phyloP scores from a whole-genome alignment of 1,284 basidiomycete species.

The Cryptococcus sp. region DNA sequence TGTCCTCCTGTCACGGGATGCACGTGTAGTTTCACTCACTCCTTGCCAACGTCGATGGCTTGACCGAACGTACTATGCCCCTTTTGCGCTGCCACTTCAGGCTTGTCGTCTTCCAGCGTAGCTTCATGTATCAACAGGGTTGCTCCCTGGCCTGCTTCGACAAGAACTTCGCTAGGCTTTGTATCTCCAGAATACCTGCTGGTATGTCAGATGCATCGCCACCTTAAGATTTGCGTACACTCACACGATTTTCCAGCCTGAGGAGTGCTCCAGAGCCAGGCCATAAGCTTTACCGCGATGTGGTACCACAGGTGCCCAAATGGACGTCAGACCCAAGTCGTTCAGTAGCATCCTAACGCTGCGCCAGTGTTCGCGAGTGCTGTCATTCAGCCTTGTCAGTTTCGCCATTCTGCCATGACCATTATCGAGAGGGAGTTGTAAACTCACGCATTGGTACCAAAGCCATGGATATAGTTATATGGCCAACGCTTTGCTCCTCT shows the following conservation, averaged over 20 bases:
- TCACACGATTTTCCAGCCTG: slow-evolving; percentile 80
- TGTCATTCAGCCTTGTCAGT: neutral
- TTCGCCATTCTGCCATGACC: neutral
- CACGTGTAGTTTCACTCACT: slow-evolving; percentile 54
- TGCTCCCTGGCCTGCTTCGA: slow-evolving; percentile 66
- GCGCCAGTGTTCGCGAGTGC: slow-evolving; percentile 7
- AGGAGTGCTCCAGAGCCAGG: slow-evolving; percentile 64
- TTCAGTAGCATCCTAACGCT: slow-evolving; percentile 9
- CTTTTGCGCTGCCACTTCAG: slow-evolving; percentile 70
- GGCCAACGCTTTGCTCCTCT: slow-evolving; percentile 28
- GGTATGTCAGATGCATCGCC: neutral
- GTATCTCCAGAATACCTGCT: slow-evolving; percentile 79
- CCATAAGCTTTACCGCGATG: slow-evolving; percentile 75
- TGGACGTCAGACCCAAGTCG: slow-evolving; percentile 39
- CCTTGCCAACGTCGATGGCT: slow-evolving; percentile 73
- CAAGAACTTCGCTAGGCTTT: slow-evolving; percentile 69
- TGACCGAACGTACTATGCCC: slow-evolving; percentile 88
- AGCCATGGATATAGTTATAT: slow-evolving; percentile 15
- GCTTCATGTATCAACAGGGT: slow-evolving; percentile 93
- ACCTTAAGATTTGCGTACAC: slow-evolving; percentile 54
- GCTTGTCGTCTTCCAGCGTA: slow-evolving; percentile 77
- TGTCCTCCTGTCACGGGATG: neutral
- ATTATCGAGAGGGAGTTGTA: neutral
- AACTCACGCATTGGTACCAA: slow-evolving; percentile 12
- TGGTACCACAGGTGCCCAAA: slow-evolving; percentile 69